Conservation (phyloP, 768 basidiomycete genomes). For the Psilocybe azurescens region DNA sequence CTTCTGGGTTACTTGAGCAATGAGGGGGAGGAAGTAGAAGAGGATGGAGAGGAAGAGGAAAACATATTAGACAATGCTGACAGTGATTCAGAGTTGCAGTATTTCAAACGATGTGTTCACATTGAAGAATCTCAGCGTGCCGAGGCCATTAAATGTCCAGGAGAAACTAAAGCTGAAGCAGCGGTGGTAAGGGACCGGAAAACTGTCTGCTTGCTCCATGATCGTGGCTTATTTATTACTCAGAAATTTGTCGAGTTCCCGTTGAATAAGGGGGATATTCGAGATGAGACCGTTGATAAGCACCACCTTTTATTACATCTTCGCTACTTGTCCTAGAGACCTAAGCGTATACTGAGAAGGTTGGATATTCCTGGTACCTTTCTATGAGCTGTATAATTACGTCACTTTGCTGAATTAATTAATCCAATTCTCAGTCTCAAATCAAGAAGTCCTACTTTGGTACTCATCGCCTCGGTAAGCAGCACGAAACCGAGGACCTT, state of each 20-base stretch:
- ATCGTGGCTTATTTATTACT: no score
- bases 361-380: constrained; percentile 30
- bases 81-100: no score
- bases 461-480: constrained; percentile 32
- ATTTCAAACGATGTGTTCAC: no score
- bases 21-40: no score
- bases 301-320: constrained; percentile 33
- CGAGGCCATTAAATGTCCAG: constrained; percentile 27
- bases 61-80: no score
- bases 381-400: constrained; percentile 32
- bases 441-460: constrained; percentile 36
- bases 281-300: constrained; percentile 33
- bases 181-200: constrained; percentile 27
- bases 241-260: no score
- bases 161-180: constrained; percentile 30
- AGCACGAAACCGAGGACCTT: constrained; percentile 31
- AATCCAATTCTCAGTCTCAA: constrained; percentile 27
- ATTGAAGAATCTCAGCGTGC: constrained; percentile 12
- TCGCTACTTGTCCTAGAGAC: constrained; percentile 27
- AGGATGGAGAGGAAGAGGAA: no score
- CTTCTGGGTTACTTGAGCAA: no score
- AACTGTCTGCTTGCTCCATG: no score
- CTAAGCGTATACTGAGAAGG: constrained; percentile 25
- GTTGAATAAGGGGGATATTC: no score
- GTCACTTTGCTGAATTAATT: neutral